Percentiles rank a stretch among this genome's conserved stretches.
phyloP scores from a whole-genome alignment of 768 basidiomycete genomes.

The Phallus indusiatus region DNA sequence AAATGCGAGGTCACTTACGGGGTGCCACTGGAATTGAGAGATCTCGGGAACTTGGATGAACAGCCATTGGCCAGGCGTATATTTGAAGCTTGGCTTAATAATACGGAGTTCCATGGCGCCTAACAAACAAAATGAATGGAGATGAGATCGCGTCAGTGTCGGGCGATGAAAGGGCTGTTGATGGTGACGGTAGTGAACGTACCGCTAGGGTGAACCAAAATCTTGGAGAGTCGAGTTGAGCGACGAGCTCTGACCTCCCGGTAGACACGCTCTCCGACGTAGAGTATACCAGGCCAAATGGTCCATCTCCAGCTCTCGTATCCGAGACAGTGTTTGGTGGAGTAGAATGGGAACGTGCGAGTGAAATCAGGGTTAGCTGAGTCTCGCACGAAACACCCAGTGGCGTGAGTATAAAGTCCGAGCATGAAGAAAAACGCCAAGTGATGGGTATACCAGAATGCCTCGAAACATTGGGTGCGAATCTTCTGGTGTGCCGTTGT shows the following conservation, averaged over 20 bases:
- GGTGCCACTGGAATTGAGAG: constrained; percentile 85
- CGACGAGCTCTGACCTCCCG: constrained; percentile 75
- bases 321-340: constrained; percentile 78
- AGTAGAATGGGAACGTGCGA: constrained; percentile 76
- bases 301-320: constrained; percentile 87
- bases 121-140: constrained; percentile 18
- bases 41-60: constrained; percentile 85
- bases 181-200: constrained; percentile 17
- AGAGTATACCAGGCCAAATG: constrained; percentile 87
- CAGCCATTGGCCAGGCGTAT: constrained; percentile 86
- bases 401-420: constrained; percentile 81
- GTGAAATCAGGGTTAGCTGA: constrained; percentile 62
- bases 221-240: constrained; percentile 72
- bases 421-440: constrained; percentile 93
- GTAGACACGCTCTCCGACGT: constrained; percentile 80
- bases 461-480: constrained; percentile 84
- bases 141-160: neutral
- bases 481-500: constrained; percentile 85
- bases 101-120: constrained; percentile 93
- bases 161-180: neutral
- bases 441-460: constrained; percentile 96
- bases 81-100: constrained; percentile 84
- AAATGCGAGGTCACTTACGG: constrained; percentile 43
- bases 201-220: constrained; percentile 86
- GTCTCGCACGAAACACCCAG: constrained; percentile 93